phyloP scores from a whole-genome alignment of 768 basidiomycete species.

The Xerocomellus chrysenteron region DNA sequence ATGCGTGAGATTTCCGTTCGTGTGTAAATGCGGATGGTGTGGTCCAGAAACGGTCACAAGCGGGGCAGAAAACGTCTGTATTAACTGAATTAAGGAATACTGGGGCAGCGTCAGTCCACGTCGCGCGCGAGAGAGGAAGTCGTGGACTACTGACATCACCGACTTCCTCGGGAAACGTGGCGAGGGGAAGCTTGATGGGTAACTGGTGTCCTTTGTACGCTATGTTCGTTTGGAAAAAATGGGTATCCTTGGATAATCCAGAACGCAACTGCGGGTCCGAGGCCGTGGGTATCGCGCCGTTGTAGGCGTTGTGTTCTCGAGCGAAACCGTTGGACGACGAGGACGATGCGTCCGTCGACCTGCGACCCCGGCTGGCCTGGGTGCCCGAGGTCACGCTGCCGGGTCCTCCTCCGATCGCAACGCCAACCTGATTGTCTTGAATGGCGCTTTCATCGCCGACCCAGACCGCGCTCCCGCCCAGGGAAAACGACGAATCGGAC shows the following conservation, averaged over 20 bases:
- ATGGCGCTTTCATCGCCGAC: constrained; percentile 71
- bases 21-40: constrained; percentile 89
- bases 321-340: constrained; percentile 50
- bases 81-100: constrained; percentile 91
- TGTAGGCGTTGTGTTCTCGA: constrained; percentile 41
- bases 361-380: constrained; percentile 49
- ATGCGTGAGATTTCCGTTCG: constrained; percentile 85
- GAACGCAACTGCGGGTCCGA: constrained; percentile 49
- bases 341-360: constrained; percentile 74
- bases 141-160: constrained; percentile 77
- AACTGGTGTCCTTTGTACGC: constrained; percentile 79
- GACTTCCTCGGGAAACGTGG: constrained; percentile 91
- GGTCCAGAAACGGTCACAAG: constrained; percentile 66
- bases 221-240: constrained; percentile 87
- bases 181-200: constrained; percentile 88
- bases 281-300: constrained; percentile 39
- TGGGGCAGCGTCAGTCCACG: constrained; percentile 33
- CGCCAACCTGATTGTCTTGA: constrained; percentile 41
- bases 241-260: constrained; percentile 78
- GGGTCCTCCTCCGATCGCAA: constrained; percentile 42
- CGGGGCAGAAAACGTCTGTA: constrained; percentile 74
- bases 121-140: not conserved
- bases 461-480: constrained; percentile 83
- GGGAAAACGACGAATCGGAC: constrained; percentile 70
- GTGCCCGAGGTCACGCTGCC: constrained; percentile 48